These are phyloP conservation scores for Ramalina intermedia DNA, from an alignment of 495 filamentous ascomycete genomes.

Conservation along the genomic window DNA sequence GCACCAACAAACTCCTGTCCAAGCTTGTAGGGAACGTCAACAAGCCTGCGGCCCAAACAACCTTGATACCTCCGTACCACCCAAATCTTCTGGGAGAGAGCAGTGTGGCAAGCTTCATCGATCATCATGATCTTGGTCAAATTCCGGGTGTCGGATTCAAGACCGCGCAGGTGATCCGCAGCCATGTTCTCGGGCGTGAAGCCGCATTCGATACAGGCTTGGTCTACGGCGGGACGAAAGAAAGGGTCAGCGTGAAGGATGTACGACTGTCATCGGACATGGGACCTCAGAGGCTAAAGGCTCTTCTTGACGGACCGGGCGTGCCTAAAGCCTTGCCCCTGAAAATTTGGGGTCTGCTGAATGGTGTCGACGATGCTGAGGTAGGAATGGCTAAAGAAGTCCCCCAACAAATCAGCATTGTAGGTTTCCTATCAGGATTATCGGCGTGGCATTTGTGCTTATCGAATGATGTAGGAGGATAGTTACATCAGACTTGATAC, in stretches of 20 bases:
- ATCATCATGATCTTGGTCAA: constrained; percentile 60
- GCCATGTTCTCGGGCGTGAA: constrained; percentile 37
- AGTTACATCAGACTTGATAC: constrained; percentile 59
- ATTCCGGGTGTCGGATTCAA: constrained; percentile 79
- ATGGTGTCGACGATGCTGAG: constrained; percentile 45
- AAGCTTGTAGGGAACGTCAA: constrained; percentile 75
- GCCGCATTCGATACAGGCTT: constrained; percentile 25
- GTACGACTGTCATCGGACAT: constrained; percentile 48
- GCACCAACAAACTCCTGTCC: constrained; percentile 68
- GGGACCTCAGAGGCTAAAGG: constrained; percentile 43
- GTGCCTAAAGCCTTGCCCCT: constrained; percentile 50
- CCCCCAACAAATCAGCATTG: constrained; percentile 79
- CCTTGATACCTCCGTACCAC: constrained; percentile 52
- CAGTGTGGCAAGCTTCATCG: constrained; percentile 55
- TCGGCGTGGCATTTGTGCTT: not conserved
- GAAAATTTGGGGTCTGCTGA: constrained; percentile 67
- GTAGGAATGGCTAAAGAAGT: constrained; percentile 57
- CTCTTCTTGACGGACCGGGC: constrained; percentile 53
- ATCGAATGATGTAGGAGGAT: constrained; percentile 41
- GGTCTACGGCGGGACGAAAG: constrained; percentile 32
- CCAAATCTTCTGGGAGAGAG: constrained; percentile 7
- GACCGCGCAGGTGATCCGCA: constrained; percentile 53
- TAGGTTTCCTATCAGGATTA: not conserved
- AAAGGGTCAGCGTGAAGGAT: constrained; percentile 47
- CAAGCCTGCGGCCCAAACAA: constrained; percentile 78